A percentile compares a stretch with the other conserved stretches of the same genome.
Conservation (phyloP, 176 grass and related monocot genomes). For the Avena eriantha region DNA sequence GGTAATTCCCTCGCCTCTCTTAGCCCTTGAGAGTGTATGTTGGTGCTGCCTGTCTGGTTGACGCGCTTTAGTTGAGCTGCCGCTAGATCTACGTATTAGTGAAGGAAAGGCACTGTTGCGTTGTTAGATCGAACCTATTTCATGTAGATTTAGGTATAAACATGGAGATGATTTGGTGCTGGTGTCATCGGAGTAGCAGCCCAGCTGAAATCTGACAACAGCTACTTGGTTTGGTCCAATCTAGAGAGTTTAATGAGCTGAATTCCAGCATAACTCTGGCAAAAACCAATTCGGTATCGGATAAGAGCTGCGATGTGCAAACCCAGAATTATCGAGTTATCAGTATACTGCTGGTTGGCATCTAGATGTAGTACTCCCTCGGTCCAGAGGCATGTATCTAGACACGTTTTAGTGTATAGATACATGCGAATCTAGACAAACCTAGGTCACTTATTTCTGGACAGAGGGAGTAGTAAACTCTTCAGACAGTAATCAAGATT, state of each 20-base stretch:
- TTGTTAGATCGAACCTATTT: neutral
- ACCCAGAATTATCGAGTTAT: neutral
- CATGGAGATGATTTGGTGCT: neutral
- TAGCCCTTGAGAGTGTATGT: neutral
- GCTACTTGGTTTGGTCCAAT: neutral
- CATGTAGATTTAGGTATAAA: neutral
- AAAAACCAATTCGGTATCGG: neutral
- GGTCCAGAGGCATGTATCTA: too few species aligned
- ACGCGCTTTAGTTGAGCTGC: neutral
- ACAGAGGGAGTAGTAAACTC: neutral
- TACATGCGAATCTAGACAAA: too few species aligned
- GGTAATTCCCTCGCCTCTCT: constrained; percentile 37
- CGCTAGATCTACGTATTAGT: constrained; percentile 9
- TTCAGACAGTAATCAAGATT: neutral
- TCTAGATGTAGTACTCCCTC: neutral
- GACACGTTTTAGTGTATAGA: too few species aligned
- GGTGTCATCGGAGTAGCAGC: neutral
- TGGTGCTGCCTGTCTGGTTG: neutral
- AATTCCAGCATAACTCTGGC: neutral
- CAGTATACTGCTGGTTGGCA: neutral
- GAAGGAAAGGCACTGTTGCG: neutral
- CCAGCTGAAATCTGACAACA: neutral
- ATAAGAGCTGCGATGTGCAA: neutral
- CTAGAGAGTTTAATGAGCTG: neutral
- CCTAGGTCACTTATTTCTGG: too few species aligned